phyloP scores from a whole-genome alignment of 139 green algal genomes.

The Zygnema cylindricum region DNA sequence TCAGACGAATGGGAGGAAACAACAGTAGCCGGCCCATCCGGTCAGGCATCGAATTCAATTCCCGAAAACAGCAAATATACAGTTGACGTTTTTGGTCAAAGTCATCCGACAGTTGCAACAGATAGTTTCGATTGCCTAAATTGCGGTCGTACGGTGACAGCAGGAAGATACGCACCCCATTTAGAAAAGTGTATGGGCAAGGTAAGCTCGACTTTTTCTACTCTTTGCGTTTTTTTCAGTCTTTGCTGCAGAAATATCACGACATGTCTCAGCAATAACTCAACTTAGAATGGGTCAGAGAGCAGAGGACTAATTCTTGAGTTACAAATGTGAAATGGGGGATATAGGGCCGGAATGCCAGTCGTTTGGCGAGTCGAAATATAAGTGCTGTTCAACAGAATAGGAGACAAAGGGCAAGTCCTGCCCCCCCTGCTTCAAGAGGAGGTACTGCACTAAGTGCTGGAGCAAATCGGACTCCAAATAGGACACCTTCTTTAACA shows the following conservation, averaged over 20 bases:
- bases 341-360: slow-evolving; percentile 21
- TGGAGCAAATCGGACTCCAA: neutral
- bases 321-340: neutral
- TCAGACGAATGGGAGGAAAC: neutral
- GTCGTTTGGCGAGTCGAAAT: slow-evolving; percentile 25
- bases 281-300: neutral
- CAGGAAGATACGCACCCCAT: slow-evolving; percentile 80
- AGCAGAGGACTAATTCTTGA: neutral
- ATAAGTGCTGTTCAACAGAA: neutral
- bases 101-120: slow-evolving; percentile 75
- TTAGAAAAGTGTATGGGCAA: slow-evolving; percentile 85
- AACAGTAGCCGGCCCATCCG: neutral
- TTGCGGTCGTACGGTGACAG: slow-evolving; percentile 74
- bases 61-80: slow-evolving; percentile 48
- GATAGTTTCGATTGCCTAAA: slow-evolving; percentile 76
- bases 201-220: slow-evolving; percentile 56
- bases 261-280: slow-evolving; percentile 6
- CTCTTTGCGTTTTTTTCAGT: neutral
- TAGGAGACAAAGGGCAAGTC: slow-evolving; percentile 9
- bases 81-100: slow-evolving; percentile 80
- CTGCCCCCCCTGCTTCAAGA: neutral
- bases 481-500: slow-evolving; percentile 16
- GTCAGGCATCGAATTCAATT: neutral
- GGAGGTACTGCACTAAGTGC: neutral
- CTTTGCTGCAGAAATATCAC: neutral